Evolutionary conservation across 768 basidiomycete species (phyloP).

Genomic region (Antrodiella citrinella): DNA sequence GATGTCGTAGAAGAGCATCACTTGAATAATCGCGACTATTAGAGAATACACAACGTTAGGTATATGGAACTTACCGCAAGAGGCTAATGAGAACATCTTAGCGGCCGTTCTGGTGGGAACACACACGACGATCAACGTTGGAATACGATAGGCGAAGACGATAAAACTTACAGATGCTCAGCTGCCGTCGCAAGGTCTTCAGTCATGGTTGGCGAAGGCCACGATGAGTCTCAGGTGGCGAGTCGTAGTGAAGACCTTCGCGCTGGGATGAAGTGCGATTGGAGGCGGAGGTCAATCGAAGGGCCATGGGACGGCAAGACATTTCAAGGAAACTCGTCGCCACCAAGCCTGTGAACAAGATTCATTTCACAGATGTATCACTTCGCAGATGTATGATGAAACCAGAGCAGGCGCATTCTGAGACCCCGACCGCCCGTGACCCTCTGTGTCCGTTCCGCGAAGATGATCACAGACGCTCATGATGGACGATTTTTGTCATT

Average conservation of each 20-base stretch:
- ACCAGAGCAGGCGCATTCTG: no score
- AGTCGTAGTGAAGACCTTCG: no score
- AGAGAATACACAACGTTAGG: not conserved
- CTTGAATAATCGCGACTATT: not conserved
- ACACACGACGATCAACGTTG: not conserved
- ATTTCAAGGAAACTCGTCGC: no score
- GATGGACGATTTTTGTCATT: not conserved
- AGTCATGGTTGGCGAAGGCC: no score
- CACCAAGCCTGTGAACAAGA: not conserved
- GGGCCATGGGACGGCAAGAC: no score
- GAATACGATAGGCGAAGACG: not conserved
- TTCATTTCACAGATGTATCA: no score
- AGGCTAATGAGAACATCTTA: constrained; percentile 9
- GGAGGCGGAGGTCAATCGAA: no score
- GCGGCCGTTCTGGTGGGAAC: constrained; percentile 5
- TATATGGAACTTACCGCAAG: constrained; percentile 5
- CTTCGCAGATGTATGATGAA: no score
- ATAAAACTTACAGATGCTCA: not conserved
- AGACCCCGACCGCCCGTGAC: not conserved
- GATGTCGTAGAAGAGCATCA: constrained; percentile 11
- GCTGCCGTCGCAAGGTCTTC: not conserved
- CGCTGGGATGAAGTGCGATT: no score
- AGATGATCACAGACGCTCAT: not conserved
- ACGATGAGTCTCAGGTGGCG: no score
- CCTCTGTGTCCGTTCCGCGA: not conserved